Percentiles rank a stretch among this genome's conserved stretches.
Conservation (phyloP, 2,329 filamentous ascomycete species). For the Tolypocladium ophioglossoides region DNA sequence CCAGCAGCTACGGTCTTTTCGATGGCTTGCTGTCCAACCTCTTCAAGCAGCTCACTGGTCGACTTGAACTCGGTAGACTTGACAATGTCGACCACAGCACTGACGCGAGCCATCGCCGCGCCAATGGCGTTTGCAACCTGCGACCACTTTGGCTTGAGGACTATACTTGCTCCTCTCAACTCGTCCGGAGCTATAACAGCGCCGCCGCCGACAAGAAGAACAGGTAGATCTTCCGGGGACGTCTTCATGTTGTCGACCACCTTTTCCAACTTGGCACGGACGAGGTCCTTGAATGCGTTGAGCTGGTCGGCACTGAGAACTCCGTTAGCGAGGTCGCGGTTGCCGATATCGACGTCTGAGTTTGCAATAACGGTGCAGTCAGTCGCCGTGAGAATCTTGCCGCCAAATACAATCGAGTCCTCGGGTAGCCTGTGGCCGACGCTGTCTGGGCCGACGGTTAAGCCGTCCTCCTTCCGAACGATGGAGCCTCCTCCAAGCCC, state of each 20-base stretch:
- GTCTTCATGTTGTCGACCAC: constrained; percentile 54
- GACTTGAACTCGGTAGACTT: constrained; percentile 34
- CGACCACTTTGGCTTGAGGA: constrained; percentile 45
- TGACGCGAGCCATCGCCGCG: constrained; percentile 50
- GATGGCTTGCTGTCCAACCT: constrained; percentile 29
- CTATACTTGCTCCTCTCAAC: constrained; percentile 43
- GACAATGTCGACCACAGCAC: constrained; percentile 39
- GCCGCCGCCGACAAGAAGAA: constrained; percentile 54
- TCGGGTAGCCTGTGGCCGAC: constrained; percentile 46
- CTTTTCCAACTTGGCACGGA: constrained; percentile 41
- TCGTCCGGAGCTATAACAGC: constrained; percentile 45
- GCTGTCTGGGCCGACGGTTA: constrained; percentile 49
- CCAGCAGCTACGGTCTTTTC: constrained; percentile 34
- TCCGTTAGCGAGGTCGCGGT: constrained; percentile 23
- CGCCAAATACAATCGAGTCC: constrained; percentile 46
- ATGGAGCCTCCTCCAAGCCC: constrained; percentile 49
- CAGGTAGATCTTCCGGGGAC: constrained; percentile 45
- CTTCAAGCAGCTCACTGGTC: constrained; percentile 24
- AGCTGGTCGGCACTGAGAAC: constrained; percentile 22
- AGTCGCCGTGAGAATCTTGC: constrained; percentile 45
- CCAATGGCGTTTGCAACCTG: constrained; percentile 56
- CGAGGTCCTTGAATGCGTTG: constrained; percentile 23
- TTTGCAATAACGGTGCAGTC: constrained; percentile 35
- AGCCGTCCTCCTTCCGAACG: constrained; percentile 26
- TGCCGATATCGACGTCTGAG: constrained; percentile 26